Conservation (phyloP, 768 basidiomycete species). For the Mycena floridula region DNA sequence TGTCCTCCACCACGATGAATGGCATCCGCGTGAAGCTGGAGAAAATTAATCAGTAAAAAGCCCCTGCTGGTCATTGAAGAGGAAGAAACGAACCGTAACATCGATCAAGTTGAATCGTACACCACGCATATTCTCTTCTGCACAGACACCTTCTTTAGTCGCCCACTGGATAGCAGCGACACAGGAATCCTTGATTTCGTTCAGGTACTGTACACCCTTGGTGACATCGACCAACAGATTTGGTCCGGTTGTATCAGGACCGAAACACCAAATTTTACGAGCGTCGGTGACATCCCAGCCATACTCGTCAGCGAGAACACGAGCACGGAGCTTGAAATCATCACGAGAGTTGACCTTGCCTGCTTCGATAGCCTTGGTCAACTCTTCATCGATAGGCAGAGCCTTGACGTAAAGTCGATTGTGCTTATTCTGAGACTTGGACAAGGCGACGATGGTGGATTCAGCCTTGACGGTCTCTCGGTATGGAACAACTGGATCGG, state of each 20-base stretch:
- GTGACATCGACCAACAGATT: constrained; percentile 97
- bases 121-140: constrained; percentile 99
- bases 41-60: background rate
- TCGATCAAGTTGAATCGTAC: constrained; percentile 93
- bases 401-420: constrained; percentile 97
- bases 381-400: constrained; percentile 88
- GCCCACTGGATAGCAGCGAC: constrained; percentile 99
- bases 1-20: constrained; percentile 99
- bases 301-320: constrained; percentile 90
- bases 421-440: constrained; percentile 99
- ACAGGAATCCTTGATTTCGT: constrained; percentile 99
- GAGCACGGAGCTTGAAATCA: constrained; percentile 96
- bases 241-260: constrained; percentile 94
- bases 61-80: background rate
- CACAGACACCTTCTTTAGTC: constrained; percentile 94
- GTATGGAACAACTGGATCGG: constrained; percentile 96
- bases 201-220: constrained; percentile 98
- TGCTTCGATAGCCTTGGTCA: constrained; percentile 85
- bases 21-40: constrained; percentile 91
- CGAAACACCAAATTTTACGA: constrained; percentile 99
- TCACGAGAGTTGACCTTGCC: constrained; percentile 87
- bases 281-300: constrained; percentile 99
- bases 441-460: constrained; percentile 92
- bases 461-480: constrained; percentile 96
- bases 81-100: constrained; percentile 65